Evolutionary conservation across 1,284 basidiomycete genomes (phyloP).

Genomic region (Pyrrhoderma noxium): DNA sequence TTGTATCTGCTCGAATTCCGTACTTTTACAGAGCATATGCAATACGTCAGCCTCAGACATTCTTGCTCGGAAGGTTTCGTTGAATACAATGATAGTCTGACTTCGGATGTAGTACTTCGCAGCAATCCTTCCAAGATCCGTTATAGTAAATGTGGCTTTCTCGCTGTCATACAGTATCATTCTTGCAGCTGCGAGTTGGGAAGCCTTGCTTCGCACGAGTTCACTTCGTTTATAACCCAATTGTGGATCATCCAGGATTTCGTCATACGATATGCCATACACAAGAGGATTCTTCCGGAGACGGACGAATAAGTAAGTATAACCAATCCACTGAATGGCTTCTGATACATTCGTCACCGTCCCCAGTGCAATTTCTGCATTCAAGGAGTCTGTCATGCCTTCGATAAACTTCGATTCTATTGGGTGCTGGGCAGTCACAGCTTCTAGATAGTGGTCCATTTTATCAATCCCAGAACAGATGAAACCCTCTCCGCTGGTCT

Average conservation of each 20-base stretch:
- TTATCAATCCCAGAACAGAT: constrained; percentile 95
- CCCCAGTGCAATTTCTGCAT: constrained; percentile 93
- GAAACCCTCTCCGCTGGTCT: constrained; percentile 93
- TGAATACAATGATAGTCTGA: constrained; percentile 87
- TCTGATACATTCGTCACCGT: constrained; percentile 87
- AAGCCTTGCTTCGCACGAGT: constrained; percentile 67
- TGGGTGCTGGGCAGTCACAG: constrained; percentile 86
- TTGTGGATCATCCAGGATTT: constrained; percentile 69
- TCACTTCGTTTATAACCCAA: constrained; percentile 71
- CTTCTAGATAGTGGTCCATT: constrained; percentile 86
- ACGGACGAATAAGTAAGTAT: constrained; percentile 94
- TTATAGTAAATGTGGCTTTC: constrained; percentile 63
- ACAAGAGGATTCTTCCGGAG: constrained; percentile 82
- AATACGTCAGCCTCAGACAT: constrained; percentile 97
- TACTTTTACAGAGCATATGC: constrained; percentile 80
- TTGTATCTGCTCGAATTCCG: constrained; percentile 97
- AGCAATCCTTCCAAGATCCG: constrained; percentile 90
- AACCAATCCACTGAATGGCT: constrained; percentile 93
- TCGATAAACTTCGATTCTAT: constrained; percentile 95
- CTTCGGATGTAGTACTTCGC: constrained; percentile 94
- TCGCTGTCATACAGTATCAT: constrained; percentile 80
- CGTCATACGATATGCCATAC: constrained; percentile 73
- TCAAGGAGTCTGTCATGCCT: constrained; percentile 88
- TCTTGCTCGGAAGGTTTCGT: constrained; percentile 67
- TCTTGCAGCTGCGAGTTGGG: constrained; percentile 61